Conservation (phyloP, 768 basidiomycete species). For the Tricholoma bakamatsutake region DNA sequence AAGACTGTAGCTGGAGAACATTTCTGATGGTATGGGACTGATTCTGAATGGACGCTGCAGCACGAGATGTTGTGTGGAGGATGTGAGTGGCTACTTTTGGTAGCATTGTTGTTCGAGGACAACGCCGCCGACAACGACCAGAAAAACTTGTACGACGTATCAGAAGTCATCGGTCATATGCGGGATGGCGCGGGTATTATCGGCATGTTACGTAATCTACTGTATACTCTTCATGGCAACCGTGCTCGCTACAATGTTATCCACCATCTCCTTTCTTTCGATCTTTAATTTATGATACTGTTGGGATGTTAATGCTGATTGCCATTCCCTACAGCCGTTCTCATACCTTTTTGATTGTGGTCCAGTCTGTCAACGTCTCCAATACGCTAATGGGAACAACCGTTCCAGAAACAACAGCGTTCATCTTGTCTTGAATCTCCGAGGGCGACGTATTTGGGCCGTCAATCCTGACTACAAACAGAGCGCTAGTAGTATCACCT, state of each 20-base stretch:
- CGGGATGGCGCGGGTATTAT: neutral
- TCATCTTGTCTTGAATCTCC: slow-evolving; percentile 50
- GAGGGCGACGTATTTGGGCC: slow-evolving; percentile 25
- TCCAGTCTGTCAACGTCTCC: slow-evolving; percentile 59
- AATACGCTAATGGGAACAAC: slow-evolving; percentile 42
- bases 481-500: slow-evolving; percentile 52
- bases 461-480: slow-evolving; percentile 70
- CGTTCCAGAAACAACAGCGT: slow-evolving; percentile 51
- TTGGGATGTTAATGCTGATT: neutral
- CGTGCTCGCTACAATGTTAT: slow-evolving; percentile 67
- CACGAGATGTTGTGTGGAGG: slow-evolving; percentile 69
- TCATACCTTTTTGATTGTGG: slow-evolving; percentile 65
- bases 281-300: slow-evolving; percentile 69
- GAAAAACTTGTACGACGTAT: too few species aligned
- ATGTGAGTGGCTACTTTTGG: slow-evolving; percentile 81
- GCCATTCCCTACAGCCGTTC: neutral
- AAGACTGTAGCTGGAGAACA: slow-evolving; percentile 65
- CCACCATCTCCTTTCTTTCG: slow-evolving; percentile 42
- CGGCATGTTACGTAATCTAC: slow-evolving; percentile 12
- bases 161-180: neutral
- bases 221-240: slow-evolving; percentile 79
- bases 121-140: neutral
- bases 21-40: slow-evolving; percentile 68
- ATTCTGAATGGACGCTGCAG: slow-evolving; percentile 69
- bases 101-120: slow-evolving; percentile 44